Base-by-base conservation (phyloP, 305 asterid genomes). In the Solanum chacoense region DNA sequence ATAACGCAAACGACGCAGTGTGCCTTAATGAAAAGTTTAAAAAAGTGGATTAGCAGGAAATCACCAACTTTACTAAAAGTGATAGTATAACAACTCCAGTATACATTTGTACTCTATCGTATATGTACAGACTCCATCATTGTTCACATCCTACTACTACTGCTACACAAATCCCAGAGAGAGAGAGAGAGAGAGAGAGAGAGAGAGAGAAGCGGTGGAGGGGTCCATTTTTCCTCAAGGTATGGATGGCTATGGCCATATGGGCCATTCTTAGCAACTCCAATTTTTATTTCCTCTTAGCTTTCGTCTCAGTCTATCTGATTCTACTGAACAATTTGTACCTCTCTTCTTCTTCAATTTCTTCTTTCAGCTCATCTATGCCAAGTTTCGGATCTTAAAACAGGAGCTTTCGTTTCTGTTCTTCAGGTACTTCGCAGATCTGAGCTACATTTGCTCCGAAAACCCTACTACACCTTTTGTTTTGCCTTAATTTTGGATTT, bases 351-450 rank as follows among this genome's bases (percentile, higher is more conserved):
- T 77, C 89, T 78, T 89, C 87, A 86, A 88, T 90, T 35, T 88
- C 40, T 90, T 75, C 38, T 45, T 88, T 91, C 85, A 76, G 84
- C 71, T 87, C 88, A 88, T 90, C 85, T 65, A 88, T 91, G 88
- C 88, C 88, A 55, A 92, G 90, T 90, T 67, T 89, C 90, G 91
- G 90, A 89, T 93, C 92, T 92, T 91, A 86, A 88, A 42, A 74
- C 28, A 35, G 85, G 71, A 35, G 85, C 88, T 85, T 88, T 67
- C 40, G 80, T 87, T 91, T 88, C 69, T 42, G 76, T 88, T 91
- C 88, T 81, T 87, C 90, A 92, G 95, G 97, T 93, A 88, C 90
- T 63, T 92, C 88, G 89, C 94, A 96, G 98, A 94, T 96, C 98
- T 95, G 95, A 91, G 26, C 91, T 89, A 73, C 95, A 91, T 91